Base-by-base conservation (phyloP, 2,329 filamentous ascomycete species). In the Pestalotiopsis sp. region DNA sequence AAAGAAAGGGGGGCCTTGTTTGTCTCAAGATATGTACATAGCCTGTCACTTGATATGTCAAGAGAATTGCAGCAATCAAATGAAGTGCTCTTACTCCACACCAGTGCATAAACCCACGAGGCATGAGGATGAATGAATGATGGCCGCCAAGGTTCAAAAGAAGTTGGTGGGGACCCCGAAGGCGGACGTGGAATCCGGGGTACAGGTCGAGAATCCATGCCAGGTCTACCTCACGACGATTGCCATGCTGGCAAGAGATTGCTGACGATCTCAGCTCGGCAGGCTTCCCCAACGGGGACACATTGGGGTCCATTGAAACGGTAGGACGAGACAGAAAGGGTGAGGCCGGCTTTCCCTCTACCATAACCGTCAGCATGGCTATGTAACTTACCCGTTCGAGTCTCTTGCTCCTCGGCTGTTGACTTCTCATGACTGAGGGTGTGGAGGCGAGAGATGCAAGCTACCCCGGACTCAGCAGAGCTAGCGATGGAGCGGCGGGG, bases 141-240 rank as follows among this genome's bases (percentile, higher is more conserved):
- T 59, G 57, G 6, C 12, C 36, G 45, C 49, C 49, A 36, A 36
- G 27, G 27, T 25, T 56, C 12, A n/a, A 20, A 31, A 57, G 36
- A 58, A 59, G 66, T 68, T 52, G 45, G 45, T 52, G 45, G 58
- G 66, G 66, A 68, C 66, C 58, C 66, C 60, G 36, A 52, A 62
- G 41, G 66, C 58, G 36, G 56, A 60, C 36, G 20, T n/a, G 36
- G 4, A 66, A 66, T 66, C 65, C 65, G 65, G 65, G 65, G 65
- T 66, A 20, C 65, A 66, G 52, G 25, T 27, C 41, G 31, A 59
- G 7, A 52, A 52, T 23, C 41, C 36, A 45, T 56, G 23, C 65
- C 31, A 36, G 1, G 31, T 36, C 31, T 36, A 9, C 6, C 6
- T 9, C 6, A 36, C 31, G 31, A 14, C 45, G 56, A 17, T 27